A percentile compares a stretch with the other conserved stretches of the same genome.
These are phyloP conservation scores for Pyrus hybrid DNA, from an alignment of 331 rosid species.

Conservation along the genomic window DNA sequence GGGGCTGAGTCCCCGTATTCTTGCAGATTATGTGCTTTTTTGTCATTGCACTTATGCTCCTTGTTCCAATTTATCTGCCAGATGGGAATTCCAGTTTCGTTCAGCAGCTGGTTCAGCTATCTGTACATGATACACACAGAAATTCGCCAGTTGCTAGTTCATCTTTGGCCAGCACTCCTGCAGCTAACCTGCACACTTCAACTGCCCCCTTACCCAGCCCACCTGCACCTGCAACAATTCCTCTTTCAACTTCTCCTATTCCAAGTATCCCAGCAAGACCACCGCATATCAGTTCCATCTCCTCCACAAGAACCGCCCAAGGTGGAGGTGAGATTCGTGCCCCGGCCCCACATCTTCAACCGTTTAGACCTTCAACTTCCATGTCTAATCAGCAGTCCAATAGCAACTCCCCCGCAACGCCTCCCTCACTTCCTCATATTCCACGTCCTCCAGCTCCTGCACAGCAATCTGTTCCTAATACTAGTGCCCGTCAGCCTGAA, in stretches of 20 bases:
- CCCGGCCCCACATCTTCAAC: slow-evolving; percentile 71
- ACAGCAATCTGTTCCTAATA: slow-evolving; percentile 20
- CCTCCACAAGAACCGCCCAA: slow-evolving; percentile 31
- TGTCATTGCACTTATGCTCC: slow-evolving; percentile 7
- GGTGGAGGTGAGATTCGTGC: slow-evolving; percentile 37
- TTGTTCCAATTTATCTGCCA: slow-evolving; percentile 15
- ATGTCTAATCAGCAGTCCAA: slow-evolving; percentile 36
- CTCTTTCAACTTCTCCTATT: slow-evolving; percentile 17
- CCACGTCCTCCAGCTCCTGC: slow-evolving; percentile 13
- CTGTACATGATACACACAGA: slow-evolving; percentile 29
- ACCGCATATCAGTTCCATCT: slow-evolving; percentile 27
- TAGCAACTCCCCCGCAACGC: slow-evolving; percentile 11
- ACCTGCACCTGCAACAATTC: neutral
- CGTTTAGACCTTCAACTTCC: slow-evolving; percentile 40
- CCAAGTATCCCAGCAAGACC: slow-evolving; percentile 31
- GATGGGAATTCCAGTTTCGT: slow-evolving; percentile 30
- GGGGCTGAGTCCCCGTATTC: neutral
- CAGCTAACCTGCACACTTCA: slow-evolving; percentile 29
- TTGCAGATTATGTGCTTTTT: neutral
- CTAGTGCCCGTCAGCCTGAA: slow-evolving; percentile 14
- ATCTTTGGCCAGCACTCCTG: slow-evolving; percentile 27
- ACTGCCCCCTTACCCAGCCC: slow-evolving; percentile 13
- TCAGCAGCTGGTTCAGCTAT: slow-evolving; percentile 28
- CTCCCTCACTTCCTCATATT: slow-evolving; percentile 14
- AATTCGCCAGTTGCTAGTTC: slow-evolving; percentile 23